Evolutionary conservation across 140 eudicot genomes (phyloP), one percentile per base, ranked within the genome.

Genomic region (Eryngium alpinum): DNA sequence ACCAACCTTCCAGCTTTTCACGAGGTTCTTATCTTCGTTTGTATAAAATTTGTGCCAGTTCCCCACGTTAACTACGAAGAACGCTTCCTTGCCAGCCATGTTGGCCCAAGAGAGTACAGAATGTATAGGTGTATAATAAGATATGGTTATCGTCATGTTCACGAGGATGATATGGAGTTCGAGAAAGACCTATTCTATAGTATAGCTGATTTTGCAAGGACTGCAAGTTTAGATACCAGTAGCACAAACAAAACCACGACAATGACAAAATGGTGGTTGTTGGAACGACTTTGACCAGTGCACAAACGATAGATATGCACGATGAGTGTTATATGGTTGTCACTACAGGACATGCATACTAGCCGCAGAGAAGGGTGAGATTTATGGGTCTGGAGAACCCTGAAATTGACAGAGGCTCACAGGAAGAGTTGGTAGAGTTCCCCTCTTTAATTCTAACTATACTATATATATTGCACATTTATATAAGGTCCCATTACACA

Each of bases 1-100:
- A 91, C 99, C 72, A 96, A 93, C 84, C 99, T 96, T 65, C 99
- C 99, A 33, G 99, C 99, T 43, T 96, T 96, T 81, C 99, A 96
- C 86, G 93, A 91, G 76, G 98, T 96, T 63, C 90, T 96, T 4
- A 86, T 96, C 7, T 96, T 96, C 67, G 94, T 96, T 3, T 96
- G 99, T 53, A 90, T 96, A 31, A 96, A 93, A 78, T 91, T 96
- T 2, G 98, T 96, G 79, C 93, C 97, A 10, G 74, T 93, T 75
- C 99, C 99, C 34, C 97, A 93, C 53, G 98, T 96, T 59, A 84
- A 77, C 52, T 92, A 83, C 27, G 96, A 96, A 69, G 99, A 96
- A 67, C 92, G 98, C 81, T 96, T 91, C 76, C 92, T 96, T 0
- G 94, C 93, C 86, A 98, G 99, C 62, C 98, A 82, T 38, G 88